A percentile compares a stretch with the other conserved stretches of the same genome.
Conservation (phyloP, 1,139 yeast species). For the Yamadazyma triangularis region DNA sequence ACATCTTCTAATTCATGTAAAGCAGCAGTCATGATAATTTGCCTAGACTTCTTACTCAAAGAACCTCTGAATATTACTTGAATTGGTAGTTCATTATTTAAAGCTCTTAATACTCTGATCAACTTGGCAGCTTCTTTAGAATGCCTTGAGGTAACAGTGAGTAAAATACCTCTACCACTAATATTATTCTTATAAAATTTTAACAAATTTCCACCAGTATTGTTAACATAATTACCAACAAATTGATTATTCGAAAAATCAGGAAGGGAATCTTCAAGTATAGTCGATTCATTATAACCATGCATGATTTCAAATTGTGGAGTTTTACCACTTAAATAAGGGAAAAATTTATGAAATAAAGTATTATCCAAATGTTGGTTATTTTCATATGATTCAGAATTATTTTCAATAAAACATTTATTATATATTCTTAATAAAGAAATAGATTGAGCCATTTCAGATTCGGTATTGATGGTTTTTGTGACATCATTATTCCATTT, state of each 20-base stretch:
- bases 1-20: conserved; percentile 19
- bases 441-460: conserved; percentile 34
- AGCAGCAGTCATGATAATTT: conserved; percentile 30
- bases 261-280: conserved; percentile 7
- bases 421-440: conserved; percentile 31
- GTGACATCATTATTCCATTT: conserved; percentile 5
- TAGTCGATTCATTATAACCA: conserved; percentile 4
- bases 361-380: conserved; percentile 11
- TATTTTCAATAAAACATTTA: conserved; percentile 28
- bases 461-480: conserved; percentile 15
- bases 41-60: conserved; percentile 20
- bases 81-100: conserved; percentile 37
- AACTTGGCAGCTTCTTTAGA: conserved; percentile 31
- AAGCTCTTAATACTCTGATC: conserved; percentile 34
- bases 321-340: conserved; percentile 20
- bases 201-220: conserved; percentile 10
- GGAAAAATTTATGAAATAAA: conserved; percentile 24
- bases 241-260: conserved; percentile 7
- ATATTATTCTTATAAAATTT: conserved; percentile 11
- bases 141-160: conserved; percentile 32
- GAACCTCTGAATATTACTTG: conserved; percentile 35
- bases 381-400: conserved; percentile 4
- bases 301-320: conserved; percentile 21
- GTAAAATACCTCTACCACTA: conserved; percentile 38
- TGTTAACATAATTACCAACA: conserved; percentile 7